These are phyloP conservation scores for Amborella trichopoda DNA, from an alignment of 164 flowering plant genomes.

Conservation along the genomic window DNA sequence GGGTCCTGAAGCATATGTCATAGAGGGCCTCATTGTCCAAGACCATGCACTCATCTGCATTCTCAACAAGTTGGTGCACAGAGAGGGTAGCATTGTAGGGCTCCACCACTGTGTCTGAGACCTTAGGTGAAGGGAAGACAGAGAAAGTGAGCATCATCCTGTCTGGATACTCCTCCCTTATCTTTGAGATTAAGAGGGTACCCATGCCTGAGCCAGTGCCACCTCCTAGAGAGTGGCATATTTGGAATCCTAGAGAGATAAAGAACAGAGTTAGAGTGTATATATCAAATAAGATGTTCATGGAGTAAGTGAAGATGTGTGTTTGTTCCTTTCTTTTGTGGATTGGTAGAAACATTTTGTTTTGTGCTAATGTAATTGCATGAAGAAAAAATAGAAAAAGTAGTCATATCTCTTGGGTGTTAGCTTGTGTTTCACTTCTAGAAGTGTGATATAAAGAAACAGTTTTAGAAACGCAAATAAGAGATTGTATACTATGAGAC, in stretches of 20 bases:
- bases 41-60: slow-evolving; percentile 14
- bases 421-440: neutral
- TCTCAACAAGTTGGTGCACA: slow-evolving; percentile 10
- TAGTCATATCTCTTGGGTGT: neutral
- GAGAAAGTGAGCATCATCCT: slow-evolving; percentile 14
- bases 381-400: neutral
- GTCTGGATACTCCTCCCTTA: slow-evolving; percentile 12
- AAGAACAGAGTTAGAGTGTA: neutral
- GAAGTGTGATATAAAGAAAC: no score
- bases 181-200: slow-evolving; percentile 10
- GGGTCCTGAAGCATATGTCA: slow-evolving; percentile 12
- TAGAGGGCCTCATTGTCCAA: slow-evolving; percentile 12
- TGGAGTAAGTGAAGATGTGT: no score
- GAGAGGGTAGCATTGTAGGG: slow-evolving; percentile 14
- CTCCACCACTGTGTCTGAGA: slow-evolving; percentile 12
- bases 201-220: slow-evolving; percentile 14
- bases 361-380: neutral
- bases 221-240: slow-evolving; percentile 12
- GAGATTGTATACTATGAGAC: no score
- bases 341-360: neutral
- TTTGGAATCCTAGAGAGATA: slow-evolving; percentile 4
- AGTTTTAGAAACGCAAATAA: no score
- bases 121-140: slow-evolving; percentile 11
- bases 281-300: neutral
- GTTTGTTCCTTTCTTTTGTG: neutral